These are phyloP conservation scores for Fusarium palustre DNA, from an alignment of 2,329 filamentous ascomycete genomes.

Conservation along the genomic window DNA sequence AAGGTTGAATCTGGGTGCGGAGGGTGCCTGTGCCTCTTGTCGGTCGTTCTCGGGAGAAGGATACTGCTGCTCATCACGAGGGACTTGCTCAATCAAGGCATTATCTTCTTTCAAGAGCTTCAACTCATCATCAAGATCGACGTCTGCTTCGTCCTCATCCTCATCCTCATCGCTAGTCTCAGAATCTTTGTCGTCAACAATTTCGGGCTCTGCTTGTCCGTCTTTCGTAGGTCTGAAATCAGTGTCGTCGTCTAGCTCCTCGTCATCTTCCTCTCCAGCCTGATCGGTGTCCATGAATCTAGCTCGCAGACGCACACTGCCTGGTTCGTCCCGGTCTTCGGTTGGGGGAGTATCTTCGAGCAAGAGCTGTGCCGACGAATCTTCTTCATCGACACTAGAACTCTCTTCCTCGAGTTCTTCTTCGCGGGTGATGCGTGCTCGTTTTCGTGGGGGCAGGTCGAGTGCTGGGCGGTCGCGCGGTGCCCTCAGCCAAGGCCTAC, in stretches of 20 bases:
- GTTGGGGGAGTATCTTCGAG: conserved; percentile 49
- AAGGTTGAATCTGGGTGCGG: conserved; percentile 23
- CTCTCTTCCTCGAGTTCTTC: conserved; percentile 55
- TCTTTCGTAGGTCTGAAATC: conserved; percentile 40
- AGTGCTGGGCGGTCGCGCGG: conserved; percentile 73
- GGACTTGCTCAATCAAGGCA: conserved; percentile 20
- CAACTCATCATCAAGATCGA: conserved; percentile 39
- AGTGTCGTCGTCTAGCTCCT: conserved; percentile 45
- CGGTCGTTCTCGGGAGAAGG: conserved; percentile 6
- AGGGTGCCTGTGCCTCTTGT: background rate
- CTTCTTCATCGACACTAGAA: conserved; percentile 51
- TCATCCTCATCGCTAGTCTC: conserved; percentile 25
- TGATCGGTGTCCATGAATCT: conserved; percentile 41
- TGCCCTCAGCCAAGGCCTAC: conserved; percentile 73
- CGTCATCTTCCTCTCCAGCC: conserved; percentile 25
- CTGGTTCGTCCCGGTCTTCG: conserved; percentile 17
- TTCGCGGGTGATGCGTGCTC: conserved; percentile 63
- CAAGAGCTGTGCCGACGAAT: conserved; percentile 44
- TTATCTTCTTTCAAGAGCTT: conserved; percentile 43
- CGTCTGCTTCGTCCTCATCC: conserved; percentile 16
- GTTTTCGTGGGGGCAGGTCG: conserved; percentile 79
- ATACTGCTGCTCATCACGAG: conserved; percentile 7
- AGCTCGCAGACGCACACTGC: conserved; percentile 36
- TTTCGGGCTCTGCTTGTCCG: background rate
- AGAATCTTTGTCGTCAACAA: conserved; percentile 38